phyloP scores from a whole-genome alignment of 148 eudicot species.

The Tetragonia tetragonoides region DNA sequence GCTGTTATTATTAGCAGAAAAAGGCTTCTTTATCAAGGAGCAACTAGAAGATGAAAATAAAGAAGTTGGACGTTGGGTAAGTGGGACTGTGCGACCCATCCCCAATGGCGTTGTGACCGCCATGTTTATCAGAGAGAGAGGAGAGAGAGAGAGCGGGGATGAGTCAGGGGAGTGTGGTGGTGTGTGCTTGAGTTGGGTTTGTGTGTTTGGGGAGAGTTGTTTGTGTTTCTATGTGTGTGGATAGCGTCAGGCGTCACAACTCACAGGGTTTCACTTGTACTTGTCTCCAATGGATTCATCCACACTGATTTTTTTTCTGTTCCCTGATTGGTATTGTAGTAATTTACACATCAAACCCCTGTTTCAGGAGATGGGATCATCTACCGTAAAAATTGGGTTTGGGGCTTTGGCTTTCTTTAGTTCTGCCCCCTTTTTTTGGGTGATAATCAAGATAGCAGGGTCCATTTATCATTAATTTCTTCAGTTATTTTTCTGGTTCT shows the following conservation, averaged over 20 bases:
- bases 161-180: neutral
- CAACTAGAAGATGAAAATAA: neutral
- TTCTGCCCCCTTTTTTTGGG: too few species aligned
- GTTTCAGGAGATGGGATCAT: too few species aligned
- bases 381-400: too few species aligned
- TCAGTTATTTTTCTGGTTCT: too few species aligned
- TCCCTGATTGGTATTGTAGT: too few species aligned
- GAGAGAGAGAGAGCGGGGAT: neutral
- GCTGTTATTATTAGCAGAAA: neutral
- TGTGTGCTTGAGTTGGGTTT: neutral
- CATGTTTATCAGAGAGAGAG: constrained; percentile 17
- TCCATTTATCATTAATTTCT: too few species aligned
- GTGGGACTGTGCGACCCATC: constrained; percentile 21
- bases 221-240: constrained; percentile 3
- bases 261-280: neutral
- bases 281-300: too few species aligned
- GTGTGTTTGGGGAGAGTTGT: neutral
- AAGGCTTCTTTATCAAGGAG: neutral
- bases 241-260: neutral
- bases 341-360: too few species aligned
- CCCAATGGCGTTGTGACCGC: constrained; percentile 29
- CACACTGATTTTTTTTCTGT: too few species aligned
- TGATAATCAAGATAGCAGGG: too few species aligned
- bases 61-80: constrained; percentile 9
- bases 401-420: too few species aligned